Evolutionary conservation across 106 monocot genomes (phyloP).

Genomic region (Phalaenopsis aphrodite): DNA sequence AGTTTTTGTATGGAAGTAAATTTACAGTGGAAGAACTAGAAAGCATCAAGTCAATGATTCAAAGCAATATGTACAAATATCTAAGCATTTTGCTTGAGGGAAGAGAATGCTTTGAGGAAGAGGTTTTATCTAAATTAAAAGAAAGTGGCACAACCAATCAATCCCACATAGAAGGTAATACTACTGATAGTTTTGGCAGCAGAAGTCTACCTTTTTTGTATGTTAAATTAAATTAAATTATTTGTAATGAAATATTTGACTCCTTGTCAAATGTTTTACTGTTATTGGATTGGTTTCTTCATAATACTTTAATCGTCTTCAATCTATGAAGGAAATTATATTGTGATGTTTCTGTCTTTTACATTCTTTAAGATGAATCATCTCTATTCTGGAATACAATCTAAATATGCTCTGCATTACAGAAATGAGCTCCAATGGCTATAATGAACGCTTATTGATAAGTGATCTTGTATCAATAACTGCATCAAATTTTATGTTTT

Average conservation of each 20-base stretch:
- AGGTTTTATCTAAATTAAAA: conserved; percentile 35
- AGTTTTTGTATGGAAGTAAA: conserved; percentile 73
- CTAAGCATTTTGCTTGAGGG: conserved; percentile 88
- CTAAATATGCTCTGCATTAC: too few relatives aligned
- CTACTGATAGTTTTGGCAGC: neutral
- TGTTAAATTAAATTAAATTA: neutral
- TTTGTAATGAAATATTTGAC: neutral
- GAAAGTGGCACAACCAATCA: conserved; percentile 12
- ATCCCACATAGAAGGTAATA: conserved; percentile 21
- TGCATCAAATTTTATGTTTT: neutral
- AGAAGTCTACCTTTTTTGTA: neutral
- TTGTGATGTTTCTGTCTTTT: neutral
- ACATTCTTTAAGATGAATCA: too few relatives aligned
- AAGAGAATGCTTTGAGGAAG: conserved; percentile 95
- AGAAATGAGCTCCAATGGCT: too few relatives aligned
- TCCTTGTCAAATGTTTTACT: neutral
- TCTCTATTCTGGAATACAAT: too few relatives aligned
- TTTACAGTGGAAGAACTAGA: conserved; percentile 73
- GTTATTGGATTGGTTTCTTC: neutral
- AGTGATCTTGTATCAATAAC: too few relatives aligned
- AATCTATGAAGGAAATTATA: neutral
- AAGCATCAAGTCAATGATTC: conserved; percentile 81
- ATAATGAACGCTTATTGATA: too few relatives aligned
- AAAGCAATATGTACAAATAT: conserved; percentile 95
- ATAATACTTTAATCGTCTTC: neutral